Evolutionary conservation across 192 early-diverging fungal species (phyloP).

Genomic region (Mortierella antarctica): DNA sequence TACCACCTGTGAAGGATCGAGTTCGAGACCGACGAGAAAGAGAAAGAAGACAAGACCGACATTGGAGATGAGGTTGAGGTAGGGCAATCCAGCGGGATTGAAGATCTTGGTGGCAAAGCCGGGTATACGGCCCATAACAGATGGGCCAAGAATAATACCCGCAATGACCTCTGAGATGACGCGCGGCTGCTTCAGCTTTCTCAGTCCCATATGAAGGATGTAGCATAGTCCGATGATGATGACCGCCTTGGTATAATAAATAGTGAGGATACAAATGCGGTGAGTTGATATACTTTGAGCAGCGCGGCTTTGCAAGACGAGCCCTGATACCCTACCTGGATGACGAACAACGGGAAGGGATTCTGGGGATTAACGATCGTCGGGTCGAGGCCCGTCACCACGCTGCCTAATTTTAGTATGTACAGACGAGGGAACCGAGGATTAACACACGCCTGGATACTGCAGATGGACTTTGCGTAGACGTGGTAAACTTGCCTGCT

Average conservation of each 20-base stretch:
- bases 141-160: conserved; percentile 90
- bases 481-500: background rate
- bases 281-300: background rate
- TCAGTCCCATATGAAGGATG: conserved; percentile 70
- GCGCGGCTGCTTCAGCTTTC: conserved; percentile 77
- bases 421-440: background rate
- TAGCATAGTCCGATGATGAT: conserved; percentile 82
- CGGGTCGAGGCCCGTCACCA: conserved; percentile 76
- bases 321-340: conserved; percentile 65
- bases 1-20: conserved; percentile 73
- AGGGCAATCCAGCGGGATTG: conserved; percentile 71
- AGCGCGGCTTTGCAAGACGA: background rate
- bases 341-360: conserved; percentile 80
- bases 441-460: background rate
- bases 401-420: too few relatives aligned
- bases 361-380: conserved; percentile 59
- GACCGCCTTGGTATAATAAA: conserved; percentile 36
- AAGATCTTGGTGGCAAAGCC: conserved; percentile 79
- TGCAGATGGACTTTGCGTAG: background rate
- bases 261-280: background rate
- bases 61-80: conserved; percentile 83
- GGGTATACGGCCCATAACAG: conserved; percentile 80
- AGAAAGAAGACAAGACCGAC: conserved; percentile 91
- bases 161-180: conserved; percentile 95
- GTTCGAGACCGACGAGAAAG: conserved; percentile 89